Evolutionary conservation across 331 rosid species (phyloP).

Genomic region (Cucumis variabilis): DNA sequence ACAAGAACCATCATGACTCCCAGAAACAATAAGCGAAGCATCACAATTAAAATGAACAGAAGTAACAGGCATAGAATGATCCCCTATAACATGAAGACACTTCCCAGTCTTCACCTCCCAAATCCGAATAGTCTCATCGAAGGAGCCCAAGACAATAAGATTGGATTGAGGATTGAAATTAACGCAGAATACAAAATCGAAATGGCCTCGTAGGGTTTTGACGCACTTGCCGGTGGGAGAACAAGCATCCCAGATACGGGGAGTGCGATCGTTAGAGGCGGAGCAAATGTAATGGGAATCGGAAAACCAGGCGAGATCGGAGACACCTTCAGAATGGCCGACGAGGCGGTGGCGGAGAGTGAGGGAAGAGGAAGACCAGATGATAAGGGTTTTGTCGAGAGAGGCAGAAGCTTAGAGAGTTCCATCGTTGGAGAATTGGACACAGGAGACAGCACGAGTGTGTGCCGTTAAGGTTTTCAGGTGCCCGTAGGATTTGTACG

Average conservation of each 20-base stretch:
- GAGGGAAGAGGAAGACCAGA: constrained; percentile 69
- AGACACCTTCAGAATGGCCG: constrained; percentile 84
- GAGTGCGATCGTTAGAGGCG: constrained; percentile 88
- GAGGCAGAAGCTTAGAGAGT: constrained; percentile 81
- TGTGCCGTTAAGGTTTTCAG: constrained; percentile 71
- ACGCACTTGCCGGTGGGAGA: constrained; percentile 68
- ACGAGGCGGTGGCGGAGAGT: constrained; percentile 71
- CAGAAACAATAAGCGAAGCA: constrained; percentile 84
- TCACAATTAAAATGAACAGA: constrained; percentile 91
- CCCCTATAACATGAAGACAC: constrained; percentile 63
- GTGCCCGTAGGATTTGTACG: constrained; percentile 78
- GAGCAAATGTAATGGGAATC: constrained; percentile 95
- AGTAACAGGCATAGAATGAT: constrained; percentile 84
- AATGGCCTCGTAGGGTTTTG: constrained; percentile 85
- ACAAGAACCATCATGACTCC: constrained; percentile 89
- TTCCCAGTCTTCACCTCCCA: constrained; percentile 97
- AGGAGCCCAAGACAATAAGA: constrained; percentile 85
- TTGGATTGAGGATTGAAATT: constrained; percentile 84
- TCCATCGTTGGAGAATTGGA: constrained; percentile 86
- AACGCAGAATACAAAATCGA: constrained; percentile 76
- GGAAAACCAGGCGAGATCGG: constrained; percentile 90
- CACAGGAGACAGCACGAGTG: constrained; percentile 76
- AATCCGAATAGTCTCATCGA: constrained; percentile 78
- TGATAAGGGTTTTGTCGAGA: constrained; percentile 78
- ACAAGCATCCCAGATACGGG: constrained; percentile 89